Conservation (phyloP, 2,329 filamentous ascomycete genomes). For the Neofusicoccum umdonicola region DNA sequence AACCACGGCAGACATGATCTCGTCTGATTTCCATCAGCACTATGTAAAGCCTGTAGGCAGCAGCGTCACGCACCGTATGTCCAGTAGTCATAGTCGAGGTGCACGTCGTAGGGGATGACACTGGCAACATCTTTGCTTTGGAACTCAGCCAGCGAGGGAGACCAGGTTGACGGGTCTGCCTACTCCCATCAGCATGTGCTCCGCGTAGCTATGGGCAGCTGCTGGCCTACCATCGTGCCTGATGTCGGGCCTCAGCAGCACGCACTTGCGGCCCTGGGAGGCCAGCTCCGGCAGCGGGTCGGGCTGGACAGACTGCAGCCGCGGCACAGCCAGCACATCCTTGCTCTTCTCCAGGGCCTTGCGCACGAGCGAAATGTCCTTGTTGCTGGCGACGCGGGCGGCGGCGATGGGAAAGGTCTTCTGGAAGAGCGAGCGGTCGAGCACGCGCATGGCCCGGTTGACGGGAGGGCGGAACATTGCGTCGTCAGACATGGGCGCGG, state of each 20-base stretch:
- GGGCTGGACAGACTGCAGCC: constrained; percentile 50
- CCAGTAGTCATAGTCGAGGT: constrained; percentile 83
- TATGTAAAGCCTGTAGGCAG: neutral
- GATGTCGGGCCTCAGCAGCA: constrained; percentile 46
- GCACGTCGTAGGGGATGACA: constrained; percentile 71
- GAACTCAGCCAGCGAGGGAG: constrained; percentile 64
- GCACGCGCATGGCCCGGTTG: constrained; percentile 72
- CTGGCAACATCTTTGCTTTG: constrained; percentile 66
- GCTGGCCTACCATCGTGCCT: constrained; percentile 33
- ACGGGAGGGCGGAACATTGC: constrained; percentile 74
- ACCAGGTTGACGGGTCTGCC: constrained; percentile 74
- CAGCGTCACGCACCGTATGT: constrained; percentile 61
- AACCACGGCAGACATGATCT: constrained; percentile 78
- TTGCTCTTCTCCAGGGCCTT: constrained; percentile 62
- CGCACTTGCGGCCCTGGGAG: constrained; percentile 42
- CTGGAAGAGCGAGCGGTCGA: constrained; percentile 82
- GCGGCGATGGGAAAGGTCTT: constrained; percentile 74
- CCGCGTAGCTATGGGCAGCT: neutral
- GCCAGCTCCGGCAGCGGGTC: constrained; percentile 40
- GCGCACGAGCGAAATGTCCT: constrained; percentile 70
- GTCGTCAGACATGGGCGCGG: constrained; percentile 28
- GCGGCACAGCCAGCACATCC: constrained; percentile 65
- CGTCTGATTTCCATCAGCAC: constrained; percentile 51
- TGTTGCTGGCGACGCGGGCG: constrained; percentile 71
- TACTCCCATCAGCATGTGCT: constrained; percentile 29